Evolutionary conservation across 768 basidiomycete species (phyloP).

Genomic region (Amanita pallidorosea): DNA sequence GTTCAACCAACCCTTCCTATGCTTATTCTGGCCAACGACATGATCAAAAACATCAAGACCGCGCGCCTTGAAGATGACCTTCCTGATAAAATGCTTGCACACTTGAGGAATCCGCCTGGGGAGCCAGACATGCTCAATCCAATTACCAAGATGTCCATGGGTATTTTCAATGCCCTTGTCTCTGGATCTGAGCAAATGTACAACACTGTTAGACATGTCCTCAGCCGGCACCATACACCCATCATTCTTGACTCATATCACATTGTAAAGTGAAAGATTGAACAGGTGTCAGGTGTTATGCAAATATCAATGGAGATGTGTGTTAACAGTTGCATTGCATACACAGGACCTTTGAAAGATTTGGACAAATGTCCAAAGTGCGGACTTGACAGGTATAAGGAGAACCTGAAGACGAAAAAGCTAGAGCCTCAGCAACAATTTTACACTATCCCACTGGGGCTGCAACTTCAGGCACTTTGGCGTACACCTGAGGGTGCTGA

Average conservation of each 20-base stretch:
- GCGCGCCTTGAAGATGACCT: neutral
- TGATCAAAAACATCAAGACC: neutral
- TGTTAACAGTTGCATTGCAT: no score
- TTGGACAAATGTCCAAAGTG: slow-evolving; percentile 1
- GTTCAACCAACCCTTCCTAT: neutral
- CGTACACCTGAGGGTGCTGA: neutral
- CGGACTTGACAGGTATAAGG: neutral
- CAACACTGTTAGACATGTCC: neutral
- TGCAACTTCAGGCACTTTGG: neutral
- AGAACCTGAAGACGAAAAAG: neutral
- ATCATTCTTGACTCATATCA: neutral
- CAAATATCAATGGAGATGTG: neutral
- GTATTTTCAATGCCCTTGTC: neutral
- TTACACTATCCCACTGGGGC: neutral
- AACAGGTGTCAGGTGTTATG: neutral
- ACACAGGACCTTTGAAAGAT: neutral
- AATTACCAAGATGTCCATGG: neutral
- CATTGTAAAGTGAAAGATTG: neutral
- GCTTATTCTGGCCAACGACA: neutral
- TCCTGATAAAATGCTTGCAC: neutral
- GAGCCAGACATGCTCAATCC: neutral
- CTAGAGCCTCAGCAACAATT: neutral
- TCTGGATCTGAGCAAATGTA: neutral
- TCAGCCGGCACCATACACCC: neutral
- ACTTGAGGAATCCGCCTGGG: neutral